Base-by-base conservation (phyloP, 306 rosid genomes). In the Mucuna pruriens region DNA sequence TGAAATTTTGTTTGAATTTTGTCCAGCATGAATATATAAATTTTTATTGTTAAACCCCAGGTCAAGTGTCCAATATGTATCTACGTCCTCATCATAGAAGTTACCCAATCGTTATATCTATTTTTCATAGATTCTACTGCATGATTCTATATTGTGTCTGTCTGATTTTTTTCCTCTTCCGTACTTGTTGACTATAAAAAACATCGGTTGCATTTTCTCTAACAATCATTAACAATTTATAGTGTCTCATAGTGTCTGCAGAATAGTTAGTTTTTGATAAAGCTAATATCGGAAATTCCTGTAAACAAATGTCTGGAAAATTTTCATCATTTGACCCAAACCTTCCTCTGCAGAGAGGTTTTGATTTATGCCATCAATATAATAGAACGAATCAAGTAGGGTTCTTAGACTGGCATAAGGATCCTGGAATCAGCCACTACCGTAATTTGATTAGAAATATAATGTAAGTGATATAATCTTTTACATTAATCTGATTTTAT, bases 391-490 rank as follows among this genome's bases (percentile, higher is more conserved):
- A 63, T 38, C 82, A 77, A 69, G 73, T 9, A 7, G 48, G 68
- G 10, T 77, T 26, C 19, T 34, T 33, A 7, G 81, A 78, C 52
- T 88, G 89, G 91, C 80, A 61, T 6, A 57, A 67, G 10, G 69
- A 46, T 76, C 51, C 75, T 2, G 20, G 70, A 71, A 42, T 86
- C 9, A 3, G 0, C 48, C 1, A 7, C 39, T 0, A 5, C n/a
- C 84, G 86, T 31, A 0, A 34, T 52, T 54, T 11, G 29, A 76
- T 82, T 10, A 61, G 74, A 42, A 45, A 23, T 1, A 33, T 39
- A 29, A 80, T 86, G 92, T 89, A 74, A 88, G 91, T 78, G 38
- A 45, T 38, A 6, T 9, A 16, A 44, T 36, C 19, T 44, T n/a
- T 46, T 10, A 15, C 2, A 12, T 48, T 38, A 34, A 52, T 13